Base-by-base conservation (phyloP, 108 stramenopile species). In the Cafeteria roenbergensis region DNA sequence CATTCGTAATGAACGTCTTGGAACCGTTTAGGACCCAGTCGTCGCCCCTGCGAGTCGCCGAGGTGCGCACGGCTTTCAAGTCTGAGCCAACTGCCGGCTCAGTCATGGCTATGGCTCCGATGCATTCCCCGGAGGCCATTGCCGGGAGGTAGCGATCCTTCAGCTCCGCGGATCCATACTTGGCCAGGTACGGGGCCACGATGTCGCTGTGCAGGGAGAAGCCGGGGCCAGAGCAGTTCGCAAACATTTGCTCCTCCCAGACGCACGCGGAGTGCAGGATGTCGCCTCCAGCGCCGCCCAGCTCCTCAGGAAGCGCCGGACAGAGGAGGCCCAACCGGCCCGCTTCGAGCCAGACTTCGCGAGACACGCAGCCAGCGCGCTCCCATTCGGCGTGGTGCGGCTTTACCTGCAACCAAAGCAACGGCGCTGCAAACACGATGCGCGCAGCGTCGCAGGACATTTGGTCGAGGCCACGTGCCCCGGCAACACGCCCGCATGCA, bases 1-100 rank as follows among this genome's bases (percentile, higher is more conserved):
- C 70, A 35, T 71, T 71, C n/a, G 70, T 65, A 34, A 71, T 71
- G 58, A 65, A 71, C 31, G 34, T 37, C 70, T 71, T 71, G 56
- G 63, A 64, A 22, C 70, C 70, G 64, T 71, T 71, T 22, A 71
- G 2, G 48, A 71, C 48, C 38, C 50, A 71, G 34, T 71, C 70
- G 37, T 71, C 70, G 12, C 70, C 70, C 34, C 64, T 63, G 54
- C 64, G 2, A 4, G 56, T 55, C 34, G 70, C 70, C 28, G 61
- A 29, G 12, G 70, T 71, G 34, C 48, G 36, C 31, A 71, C 55
- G 63, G 34, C 48, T 3, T 55, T 33, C 0, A 71, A 55, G 63
- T 71, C 70, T 30, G 24, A 25, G 42, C 70, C 70, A 56, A 63
- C 70, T 1, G 34, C 30, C 1, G 70, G 70, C 64, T 71, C 70